Evolutionary conservation across 306 rosid genomes (phyloP), one percentile per base, ranked within the genome.

Genomic region (Dryas drummondii): DNA sequence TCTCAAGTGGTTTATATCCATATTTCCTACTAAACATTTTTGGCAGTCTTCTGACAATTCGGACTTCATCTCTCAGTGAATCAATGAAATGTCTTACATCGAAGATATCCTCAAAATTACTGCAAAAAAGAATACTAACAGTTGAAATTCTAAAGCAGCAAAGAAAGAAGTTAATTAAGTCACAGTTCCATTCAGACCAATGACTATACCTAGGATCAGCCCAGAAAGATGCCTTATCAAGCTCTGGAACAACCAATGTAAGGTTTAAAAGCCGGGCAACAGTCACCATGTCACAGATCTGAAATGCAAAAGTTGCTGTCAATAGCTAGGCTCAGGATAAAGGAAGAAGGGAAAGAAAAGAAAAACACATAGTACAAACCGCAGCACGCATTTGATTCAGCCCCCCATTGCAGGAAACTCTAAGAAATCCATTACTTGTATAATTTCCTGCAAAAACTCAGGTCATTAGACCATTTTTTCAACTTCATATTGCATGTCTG

Each of bases 341-440:
- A 47, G 57, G 50, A 75, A 59, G 17, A 74, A 47, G 32, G 45
- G 72, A 71, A 56, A 56, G 3, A 17, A 44, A 42, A 81, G 77
- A 67, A 66, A 13, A 78, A 59, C 46, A 67, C 26, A 32, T 32
- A 63, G 82, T 73, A 87, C 99, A 68, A 79, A 96, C 99, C 87
- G 99, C 99, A 45, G 98, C 96, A 62, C 99, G 99, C 99, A 96
- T 96, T 87, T 96, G 99, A 86, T 96, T 96, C 88, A 96, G 86
- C 67, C 99, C 99, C 54, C 99, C 99, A 74, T 96, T 96, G 88
- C 99, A 96, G 68, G 99, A 90, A 68, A 92, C 97, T 78, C 93
- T 89, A 59, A 96, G 97, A 89, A 92, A 89, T 61, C 99, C 99
- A 86, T 96, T 92, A 79, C 99, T 96, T 64, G 86, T 87, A 88